phyloP scores from a whole-genome alignment of 1,284 basidiomycete species.

The Acaromyces ingoldii region DNA sequence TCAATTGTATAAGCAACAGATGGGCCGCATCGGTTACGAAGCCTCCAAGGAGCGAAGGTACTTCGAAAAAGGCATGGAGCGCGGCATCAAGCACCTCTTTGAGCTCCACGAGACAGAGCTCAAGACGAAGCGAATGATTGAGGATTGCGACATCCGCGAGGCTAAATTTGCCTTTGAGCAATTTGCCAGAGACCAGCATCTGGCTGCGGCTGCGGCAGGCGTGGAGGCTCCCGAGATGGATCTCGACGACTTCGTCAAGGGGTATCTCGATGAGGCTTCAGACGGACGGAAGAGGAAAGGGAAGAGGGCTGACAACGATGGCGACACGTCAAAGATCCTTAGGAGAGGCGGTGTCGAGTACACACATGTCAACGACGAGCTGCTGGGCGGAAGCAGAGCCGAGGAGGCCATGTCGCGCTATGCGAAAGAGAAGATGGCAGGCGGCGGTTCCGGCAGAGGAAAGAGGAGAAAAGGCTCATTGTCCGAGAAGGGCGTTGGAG shows the following conservation, averaged over 20 bases:
- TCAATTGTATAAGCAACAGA: conserved; percentile 82
- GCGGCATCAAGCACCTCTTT: conserved; percentile 76
- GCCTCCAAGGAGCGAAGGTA: conserved; percentile 57
- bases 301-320: no score
- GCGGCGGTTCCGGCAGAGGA: no score
- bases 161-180: background rate
- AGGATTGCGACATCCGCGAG: conserved; percentile 29
- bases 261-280: background rate
- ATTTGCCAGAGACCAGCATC: conserved; percentile 8
- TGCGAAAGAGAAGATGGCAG: background rate
- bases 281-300: no score
- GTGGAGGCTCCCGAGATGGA: conserved; percentile 9
- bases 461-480: no score
- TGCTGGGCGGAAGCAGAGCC: conserved; percentile 8
- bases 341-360: background rate
- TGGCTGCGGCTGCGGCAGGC: no score
- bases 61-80: conserved; percentile 74
- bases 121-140: conserved; percentile 28
- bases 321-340: conserved; percentile 1
- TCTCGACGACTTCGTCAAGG: conserved; percentile 12
- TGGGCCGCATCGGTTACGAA: conserved; percentile 74
- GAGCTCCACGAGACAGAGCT: conserved; percentile 62
- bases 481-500: no score
- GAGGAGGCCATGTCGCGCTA: conserved; percentile 1
- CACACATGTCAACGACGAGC: background rate